A percentile compares a stretch with the other conserved stretches of the same genome.
phyloP scores from a whole-genome alignment of 2,329 filamentous ascomycete genomes.

The Pseudogymnoascus sp. region DNA sequence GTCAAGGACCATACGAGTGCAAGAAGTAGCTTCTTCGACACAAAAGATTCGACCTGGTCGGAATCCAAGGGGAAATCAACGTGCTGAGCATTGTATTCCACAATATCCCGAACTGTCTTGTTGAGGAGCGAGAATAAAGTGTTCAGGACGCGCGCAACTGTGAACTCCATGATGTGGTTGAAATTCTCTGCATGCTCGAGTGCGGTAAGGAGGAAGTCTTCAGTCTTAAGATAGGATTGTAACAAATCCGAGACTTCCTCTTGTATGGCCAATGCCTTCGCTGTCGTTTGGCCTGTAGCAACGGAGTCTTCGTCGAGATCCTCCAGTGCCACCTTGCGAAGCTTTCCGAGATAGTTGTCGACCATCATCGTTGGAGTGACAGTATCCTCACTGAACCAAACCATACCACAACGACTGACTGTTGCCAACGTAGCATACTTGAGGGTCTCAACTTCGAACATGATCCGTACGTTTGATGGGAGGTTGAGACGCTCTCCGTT shows the following conservation, averaged over 20 bases:
- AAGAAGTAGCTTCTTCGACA: conserved; percentile 89
- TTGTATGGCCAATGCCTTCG: conserved; percentile 73
- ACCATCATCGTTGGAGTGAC: conserved; percentile 92
- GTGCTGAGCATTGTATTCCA: conserved; percentile 95
- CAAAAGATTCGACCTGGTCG: conserved; percentile 80
- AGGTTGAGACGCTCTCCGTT: conserved; percentile 97
- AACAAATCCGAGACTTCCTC: conserved; percentile 71
- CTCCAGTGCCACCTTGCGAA: conserved; percentile 79
- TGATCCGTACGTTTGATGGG: conserved; percentile 90
- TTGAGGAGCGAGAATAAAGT: conserved; percentile 94
- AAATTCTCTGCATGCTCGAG: conserved; percentile 68
- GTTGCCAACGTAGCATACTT: conserved; percentile 97
- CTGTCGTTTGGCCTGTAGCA: conserved; percentile 63
- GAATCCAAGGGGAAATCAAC: conserved; percentile 85
- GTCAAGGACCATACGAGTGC: conserved; percentile 93
- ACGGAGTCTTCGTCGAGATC: conserved; percentile 90
- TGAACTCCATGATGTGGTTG: conserved; percentile 98
- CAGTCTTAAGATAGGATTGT: conserved; percentile 63
- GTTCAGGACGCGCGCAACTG: conserved; percentile 77
- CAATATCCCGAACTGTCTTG: conserved; percentile 81
- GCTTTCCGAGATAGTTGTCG: conserved; percentile 75
- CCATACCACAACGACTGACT: conserved; percentile 99
- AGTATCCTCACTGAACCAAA: conserved; percentile 99
- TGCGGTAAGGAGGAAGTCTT: conserved; percentile 72
- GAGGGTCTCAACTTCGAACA: conserved; percentile 98